These are phyloP conservation scores for Aspergillus viridinutans DNA, from an alignment of 2,329 filamentous ascomycete genomes.

Conservation along the genomic window DNA sequence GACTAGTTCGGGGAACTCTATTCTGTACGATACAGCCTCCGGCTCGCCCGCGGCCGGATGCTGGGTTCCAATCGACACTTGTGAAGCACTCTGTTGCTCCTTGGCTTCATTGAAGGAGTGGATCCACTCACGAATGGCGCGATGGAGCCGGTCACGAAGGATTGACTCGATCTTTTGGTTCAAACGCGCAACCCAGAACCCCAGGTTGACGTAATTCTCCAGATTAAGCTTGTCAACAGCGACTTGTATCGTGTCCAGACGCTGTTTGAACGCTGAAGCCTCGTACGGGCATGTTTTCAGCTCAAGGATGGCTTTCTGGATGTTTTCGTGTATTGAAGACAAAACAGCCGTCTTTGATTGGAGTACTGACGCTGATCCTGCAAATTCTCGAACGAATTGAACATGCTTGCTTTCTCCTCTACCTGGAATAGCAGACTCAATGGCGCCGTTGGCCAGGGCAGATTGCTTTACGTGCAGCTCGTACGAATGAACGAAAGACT, in stretches of 20 bases:
- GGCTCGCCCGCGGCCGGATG: slow-evolving; percentile 21
- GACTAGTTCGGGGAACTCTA: slow-evolving; percentile 54
- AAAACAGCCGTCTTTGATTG: slow-evolving; percentile 83
- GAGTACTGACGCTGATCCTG: slow-evolving; percentile 76
- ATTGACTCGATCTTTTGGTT: slow-evolving; percentile 81
- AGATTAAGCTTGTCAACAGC: slow-evolving; percentile 94
- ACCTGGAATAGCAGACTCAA: slow-evolving; percentile 55
- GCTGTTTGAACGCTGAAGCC: slow-evolving; percentile 69
- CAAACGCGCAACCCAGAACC: slow-evolving; percentile 81
- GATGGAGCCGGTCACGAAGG: slow-evolving; percentile 74
- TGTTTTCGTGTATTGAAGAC: slow-evolving; percentile 70
- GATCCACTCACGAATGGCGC: slow-evolving; percentile 83
- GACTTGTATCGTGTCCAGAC: slow-evolving; percentile 80
- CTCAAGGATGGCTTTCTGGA: slow-evolving; percentile 77
- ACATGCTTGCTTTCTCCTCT: slow-evolving; percentile 86
- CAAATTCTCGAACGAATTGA: slow-evolving; percentile 92
- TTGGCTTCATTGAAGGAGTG: slow-evolving; percentile 66
- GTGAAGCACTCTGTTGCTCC: slow-evolving; percentile 26
- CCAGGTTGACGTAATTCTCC: slow-evolving; percentile 91
- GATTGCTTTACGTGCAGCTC: slow-evolving; percentile 75
- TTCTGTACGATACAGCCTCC: slow-evolving; percentile 30
- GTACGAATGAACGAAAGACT: slow-evolving; percentile 95
- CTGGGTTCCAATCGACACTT: slow-evolving; percentile 15
- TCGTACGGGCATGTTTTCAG: slow-evolving; percentile 82
- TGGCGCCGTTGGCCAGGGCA: slow-evolving; percentile 55